phyloP scores from a whole-genome alignment of 2,329 filamentous ascomycete species.

The Xylaria sp. region DNA sequence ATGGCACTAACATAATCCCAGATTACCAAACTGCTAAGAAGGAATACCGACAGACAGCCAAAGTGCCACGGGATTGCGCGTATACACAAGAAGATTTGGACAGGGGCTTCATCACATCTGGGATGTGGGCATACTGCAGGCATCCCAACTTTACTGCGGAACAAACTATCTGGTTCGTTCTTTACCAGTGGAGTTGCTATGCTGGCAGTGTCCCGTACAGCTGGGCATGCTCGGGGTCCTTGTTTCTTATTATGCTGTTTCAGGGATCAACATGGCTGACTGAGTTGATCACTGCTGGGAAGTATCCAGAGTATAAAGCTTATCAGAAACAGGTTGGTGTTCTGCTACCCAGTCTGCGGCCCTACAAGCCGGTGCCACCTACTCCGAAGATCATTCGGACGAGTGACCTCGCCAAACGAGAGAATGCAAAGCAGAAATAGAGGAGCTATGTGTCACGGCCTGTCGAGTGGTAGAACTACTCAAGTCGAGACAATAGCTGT shows the following conservation, averaged over 20 bases:
- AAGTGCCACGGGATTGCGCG: conserved; percentile 70
- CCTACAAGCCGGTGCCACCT: conserved; percentile 56
- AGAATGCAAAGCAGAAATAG: conserved; percentile 56
- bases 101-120: conserved; percentile 85
- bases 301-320: conserved; percentile 87
- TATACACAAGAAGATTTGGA: conserved; percentile 82
- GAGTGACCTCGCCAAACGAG: conserved; percentile 61
- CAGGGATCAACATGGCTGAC: conserved; percentile 90
- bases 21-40: conserved; percentile 85
- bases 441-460: neutral
- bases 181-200: conserved; percentile 90
- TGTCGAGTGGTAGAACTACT: neutral
- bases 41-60: conserved; percentile 77
- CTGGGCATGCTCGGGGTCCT: conserved; percentile 79
- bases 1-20: conserved; percentile 49
- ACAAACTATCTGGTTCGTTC: conserved; percentile 85
- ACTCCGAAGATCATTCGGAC: conserved; percentile 62
- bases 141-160: conserved; percentile 97
- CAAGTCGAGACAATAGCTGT: neutral
- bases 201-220: conserved; percentile 76
- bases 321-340: conserved; percentile 87
- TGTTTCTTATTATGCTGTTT: conserved; percentile 81
- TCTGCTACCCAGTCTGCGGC: conserved; percentile 74
- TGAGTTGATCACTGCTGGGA: conserved; percentile 79
- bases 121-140: conserved; percentile 87